Evolutionary conservation across 2,329 filamentous ascomycete species (phyloP).

Genomic region (Zymoseptoria crescenta): DNA sequence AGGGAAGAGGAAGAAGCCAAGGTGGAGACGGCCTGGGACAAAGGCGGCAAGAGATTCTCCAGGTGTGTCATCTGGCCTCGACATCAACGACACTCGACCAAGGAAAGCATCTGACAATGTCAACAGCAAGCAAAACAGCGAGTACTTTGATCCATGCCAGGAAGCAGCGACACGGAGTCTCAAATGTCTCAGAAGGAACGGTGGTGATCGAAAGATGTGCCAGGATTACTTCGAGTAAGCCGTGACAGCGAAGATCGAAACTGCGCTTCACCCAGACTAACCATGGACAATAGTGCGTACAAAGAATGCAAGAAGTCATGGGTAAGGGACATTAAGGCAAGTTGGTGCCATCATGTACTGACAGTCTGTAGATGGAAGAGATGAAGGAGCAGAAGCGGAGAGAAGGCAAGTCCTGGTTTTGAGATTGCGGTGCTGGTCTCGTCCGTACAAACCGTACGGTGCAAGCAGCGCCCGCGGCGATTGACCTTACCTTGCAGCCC

Average conservation of each 20-base stretch:
- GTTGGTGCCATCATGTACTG: constrained; percentile 11
- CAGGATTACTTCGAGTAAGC: constrained; percentile 88
- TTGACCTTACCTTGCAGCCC: too few species aligned
- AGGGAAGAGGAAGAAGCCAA: background rate
- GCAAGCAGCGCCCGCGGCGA: too few species aligned
- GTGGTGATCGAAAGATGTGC: constrained; percentile 81
- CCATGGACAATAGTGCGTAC: constrained; percentile 59
- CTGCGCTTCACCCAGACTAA: background rate
- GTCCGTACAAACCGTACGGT: too few species aligned
- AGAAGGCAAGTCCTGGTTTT: constrained; percentile 28
- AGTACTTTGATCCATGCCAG: constrained; percentile 93
- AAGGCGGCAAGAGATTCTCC: constrained; percentile 30
- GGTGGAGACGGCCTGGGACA: constrained; percentile 15
- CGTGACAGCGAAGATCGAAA: background rate
- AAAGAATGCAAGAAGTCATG: constrained; percentile 91
- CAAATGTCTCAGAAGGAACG: constrained; percentile 80
- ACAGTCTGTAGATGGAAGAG: constrained; percentile 34
- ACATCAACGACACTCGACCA: background rate
- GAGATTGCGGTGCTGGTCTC: too few species aligned
- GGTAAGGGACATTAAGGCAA: constrained; percentile 49
- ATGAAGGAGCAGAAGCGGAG: constrained; percentile 40
- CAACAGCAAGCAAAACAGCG: constrained; percentile 74
- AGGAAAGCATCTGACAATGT: background rate
- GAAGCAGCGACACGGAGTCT: constrained; percentile 81
- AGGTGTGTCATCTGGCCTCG: constrained; percentile 35